Evolutionary conservation across 495 filamentous ascomycete species (phyloP).

Genomic region (Echria macrotheca): DNA sequence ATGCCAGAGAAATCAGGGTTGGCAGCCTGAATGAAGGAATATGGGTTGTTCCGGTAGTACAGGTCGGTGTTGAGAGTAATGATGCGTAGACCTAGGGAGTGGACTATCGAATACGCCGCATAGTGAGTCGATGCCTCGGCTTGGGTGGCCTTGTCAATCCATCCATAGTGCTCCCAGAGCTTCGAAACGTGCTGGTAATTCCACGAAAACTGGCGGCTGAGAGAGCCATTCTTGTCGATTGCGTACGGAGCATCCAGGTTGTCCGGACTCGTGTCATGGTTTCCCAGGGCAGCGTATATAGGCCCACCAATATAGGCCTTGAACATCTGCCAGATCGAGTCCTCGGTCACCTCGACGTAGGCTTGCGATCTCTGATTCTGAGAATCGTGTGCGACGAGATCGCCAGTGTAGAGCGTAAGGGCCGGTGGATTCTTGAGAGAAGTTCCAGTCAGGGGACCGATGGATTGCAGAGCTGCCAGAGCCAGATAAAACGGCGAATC

Average conservation of each 20-base stretch:
- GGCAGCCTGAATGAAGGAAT: slow-evolving; percentile 42
- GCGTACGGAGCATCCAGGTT: slow-evolving; percentile 46
- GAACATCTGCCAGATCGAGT: slow-evolving; percentile 47
- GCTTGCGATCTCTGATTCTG: slow-evolving; percentile 40
- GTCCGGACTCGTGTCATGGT: slow-evolving; percentile 52
- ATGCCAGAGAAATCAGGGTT: slow-evolving; percentile 49
- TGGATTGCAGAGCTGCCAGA: slow-evolving; percentile 51
- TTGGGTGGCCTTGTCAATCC: slow-evolving; percentile 39
- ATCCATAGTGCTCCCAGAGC: slow-evolving; percentile 48
- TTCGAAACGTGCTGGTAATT: slow-evolving; percentile 49
- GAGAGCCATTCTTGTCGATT: slow-evolving; percentile 39
- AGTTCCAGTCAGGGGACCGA: slow-evolving; percentile 53
- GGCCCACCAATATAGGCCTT: slow-evolving; percentile 52
- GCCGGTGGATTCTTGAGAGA: slow-evolving; percentile 36
- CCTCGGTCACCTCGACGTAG: slow-evolving; percentile 48
- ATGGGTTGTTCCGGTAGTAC: slow-evolving; percentile 45
- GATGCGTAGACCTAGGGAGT: slow-evolving; percentile 44
- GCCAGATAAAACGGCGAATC: slow-evolving; percentile 57
- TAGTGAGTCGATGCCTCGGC: slow-evolving; percentile 44
- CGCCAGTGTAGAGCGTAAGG: slow-evolving; percentile 52
- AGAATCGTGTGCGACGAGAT: slow-evolving; percentile 50
- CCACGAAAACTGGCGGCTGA: slow-evolving; percentile 53
- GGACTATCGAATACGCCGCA: slow-evolving; percentile 47
- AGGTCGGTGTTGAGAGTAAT: slow-evolving; percentile 52
- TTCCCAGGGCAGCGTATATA: slow-evolving; percentile 46